These are phyloP conservation scores for Epichloe coenophiala DNA, from an alignment of 2,329 filamentous ascomycete genomes.

Conservation along the genomic window DNA sequence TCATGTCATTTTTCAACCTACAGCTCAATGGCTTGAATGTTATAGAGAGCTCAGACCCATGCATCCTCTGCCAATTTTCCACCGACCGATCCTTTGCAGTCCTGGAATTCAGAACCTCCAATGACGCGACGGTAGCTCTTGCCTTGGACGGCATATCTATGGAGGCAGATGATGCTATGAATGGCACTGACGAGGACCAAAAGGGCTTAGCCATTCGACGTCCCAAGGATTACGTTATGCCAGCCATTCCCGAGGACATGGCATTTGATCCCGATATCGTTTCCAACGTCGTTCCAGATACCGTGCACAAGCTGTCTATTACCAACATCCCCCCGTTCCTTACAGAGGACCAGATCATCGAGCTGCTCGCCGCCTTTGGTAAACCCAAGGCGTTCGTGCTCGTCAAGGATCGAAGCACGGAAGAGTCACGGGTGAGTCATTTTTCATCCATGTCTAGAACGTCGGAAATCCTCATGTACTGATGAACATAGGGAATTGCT, in stretches of 20 bases:
- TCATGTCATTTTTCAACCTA: constrained; percentile 84
- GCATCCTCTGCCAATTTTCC: constrained; percentile 69
- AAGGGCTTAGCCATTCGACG: constrained; percentile 63
- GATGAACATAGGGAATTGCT: constrained; percentile 59
- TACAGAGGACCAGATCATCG: constrained; percentile 79
- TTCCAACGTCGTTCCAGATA: constrained; percentile 73
- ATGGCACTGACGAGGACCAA: constrained; percentile 39
- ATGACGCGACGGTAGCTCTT: constrained; percentile 81
- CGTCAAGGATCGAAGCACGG: constrained; percentile 73
- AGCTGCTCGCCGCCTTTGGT: constrained; percentile 82
- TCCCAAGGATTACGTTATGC: constrained; percentile 95
- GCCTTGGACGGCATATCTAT: constrained; percentile 83
- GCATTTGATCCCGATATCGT: constrained; percentile 65
- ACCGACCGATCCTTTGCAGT: constrained; percentile 70
- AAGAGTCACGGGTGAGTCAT: constrained; percentile 62
- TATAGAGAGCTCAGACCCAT: constrained; percentile 70
- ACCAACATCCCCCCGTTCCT: constrained; percentile 81
- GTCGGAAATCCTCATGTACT: constrained; percentile 15
- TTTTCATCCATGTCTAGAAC: neutral
- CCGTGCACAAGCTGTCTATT: constrained; percentile 88
- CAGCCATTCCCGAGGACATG: constrained; percentile 59
- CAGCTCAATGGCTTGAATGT: constrained; percentile 96
- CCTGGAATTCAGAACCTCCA: constrained; percentile 76
- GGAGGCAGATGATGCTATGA: constrained; percentile 52
- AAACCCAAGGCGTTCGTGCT: constrained; percentile 85